phyloP scores from a whole-genome alignment of 768 basidiomycete species.

The Kwoniella botswanensis region DNA sequence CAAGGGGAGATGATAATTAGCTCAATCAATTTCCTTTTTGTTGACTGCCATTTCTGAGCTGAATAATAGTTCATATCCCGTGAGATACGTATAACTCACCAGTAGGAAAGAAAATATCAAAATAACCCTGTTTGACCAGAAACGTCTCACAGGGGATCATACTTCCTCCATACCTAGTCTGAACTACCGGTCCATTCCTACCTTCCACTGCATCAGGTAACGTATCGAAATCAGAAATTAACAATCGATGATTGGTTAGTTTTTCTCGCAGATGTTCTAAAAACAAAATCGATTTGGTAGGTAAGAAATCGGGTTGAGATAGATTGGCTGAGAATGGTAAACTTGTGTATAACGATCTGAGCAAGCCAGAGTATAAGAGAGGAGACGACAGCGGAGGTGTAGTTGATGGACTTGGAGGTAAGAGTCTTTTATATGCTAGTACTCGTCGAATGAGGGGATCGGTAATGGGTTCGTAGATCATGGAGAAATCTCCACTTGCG shows the following conservation, averaged over 20 bases:
- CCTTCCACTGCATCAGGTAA: slow-evolving; percentile 85
- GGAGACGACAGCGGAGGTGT: slow-evolving; percentile 60
- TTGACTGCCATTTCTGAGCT: not conserved
- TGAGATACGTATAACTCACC: slow-evolving; percentile 38
- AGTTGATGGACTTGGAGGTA: slow-evolving; percentile 61
- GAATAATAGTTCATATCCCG: no score
- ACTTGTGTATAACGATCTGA: slow-evolving; percentile 70
- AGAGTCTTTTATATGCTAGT: slow-evolving; percentile 67
- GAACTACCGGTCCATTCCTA: slow-evolving; percentile 85
- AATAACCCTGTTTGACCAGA: slow-evolving; percentile 91
- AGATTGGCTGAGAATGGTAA: slow-evolving; percentile 92
- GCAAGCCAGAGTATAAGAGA: slow-evolving; percentile 45
- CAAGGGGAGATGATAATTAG: not conserved
- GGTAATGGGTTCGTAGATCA: slow-evolving; percentile 78
- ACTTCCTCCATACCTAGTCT: slow-evolving; percentile 81
- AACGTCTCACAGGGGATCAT: slow-evolving; percentile 89
- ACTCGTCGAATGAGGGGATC: slow-evolving; percentile 84
- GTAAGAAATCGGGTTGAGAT: slow-evolving; percentile 84
- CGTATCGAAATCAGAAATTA: slow-evolving; percentile 89
- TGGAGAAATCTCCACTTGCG: slow-evolving; percentile 77
- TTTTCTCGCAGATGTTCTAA: slow-evolving; percentile 77
- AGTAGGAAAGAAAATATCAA: slow-evolving; percentile 99
- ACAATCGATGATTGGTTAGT: slow-evolving; percentile 91
- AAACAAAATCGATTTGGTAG: slow-evolving; percentile 85
- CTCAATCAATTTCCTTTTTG: not conserved